Evolutionary conservation across 345 rosid species (phyloP), one percentile per base, ranked within the genome.

Genomic region (Acer yangbiense): DNA sequence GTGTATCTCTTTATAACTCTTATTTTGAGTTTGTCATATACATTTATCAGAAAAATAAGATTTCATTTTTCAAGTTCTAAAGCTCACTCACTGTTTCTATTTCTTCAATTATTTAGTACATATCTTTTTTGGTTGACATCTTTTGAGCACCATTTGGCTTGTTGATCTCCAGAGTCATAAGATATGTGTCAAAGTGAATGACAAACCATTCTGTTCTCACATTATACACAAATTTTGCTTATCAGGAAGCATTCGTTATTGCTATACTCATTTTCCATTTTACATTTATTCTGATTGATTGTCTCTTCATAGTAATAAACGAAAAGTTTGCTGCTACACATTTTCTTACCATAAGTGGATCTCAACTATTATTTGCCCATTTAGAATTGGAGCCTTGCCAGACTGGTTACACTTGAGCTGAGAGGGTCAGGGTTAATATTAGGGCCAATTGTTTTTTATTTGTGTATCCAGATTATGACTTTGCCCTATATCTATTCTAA

Each of bases 1-100:
- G 41, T 72, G 61, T 65, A 39, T 72, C 20, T 43, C 54, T 12
- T 73, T n/a, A 21, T 39, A 72, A 14, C 73, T 25, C 20, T 29
- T 46, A 44, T 58, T 61, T 61, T 12, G 18, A 39, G 29, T 14
- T 12, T 11, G 25, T 9, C 43, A 32, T 32, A 1, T 35, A 29
- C 20, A 32, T 18, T n/a, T 62, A 32, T 57, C 7, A 4, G 16
- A 52, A n/a, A 73, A 73, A 16, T 41, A 61, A 41, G 61, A 41
- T 73, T 14, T 60, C 17, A 20, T 48, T 64, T 74, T 50, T 35
- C 9, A 18, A 29, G 23, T 32, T 23, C 23, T 54, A 23, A 17
- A 32, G 48, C 35, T n/a, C 75, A 18, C 25, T 10, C 11, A 4
- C 4, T 62, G 35, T 58, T 23, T 73, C 50, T 58, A 29, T 35